A percentile compares a stretch with the other conserved stretches of the same genome.
phyloP scores from a whole-genome alignment of 2,329 filamentous ascomycete genomes.

The Cytospora paraplurivora region DNA sequence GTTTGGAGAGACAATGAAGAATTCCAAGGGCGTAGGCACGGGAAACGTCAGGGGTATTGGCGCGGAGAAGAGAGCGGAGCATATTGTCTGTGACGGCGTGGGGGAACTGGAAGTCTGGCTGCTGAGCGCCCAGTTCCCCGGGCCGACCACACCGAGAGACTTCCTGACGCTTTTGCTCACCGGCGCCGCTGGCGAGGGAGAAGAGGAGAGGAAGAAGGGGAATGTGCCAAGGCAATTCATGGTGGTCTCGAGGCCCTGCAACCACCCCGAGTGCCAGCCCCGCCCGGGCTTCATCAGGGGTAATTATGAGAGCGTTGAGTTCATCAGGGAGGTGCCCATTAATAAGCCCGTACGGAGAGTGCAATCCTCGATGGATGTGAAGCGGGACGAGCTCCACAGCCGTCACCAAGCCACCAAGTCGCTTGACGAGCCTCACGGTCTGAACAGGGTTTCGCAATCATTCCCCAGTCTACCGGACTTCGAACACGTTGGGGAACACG shows the following conservation, averaged over 20 bases:
- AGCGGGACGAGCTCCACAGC: slow-evolving; percentile 35
- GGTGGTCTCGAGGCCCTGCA: slow-evolving; percentile 82
- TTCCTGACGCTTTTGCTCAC: slow-evolving; percentile 81
- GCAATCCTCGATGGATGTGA: slow-evolving; percentile 49
- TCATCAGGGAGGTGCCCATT: slow-evolving; percentile 80
- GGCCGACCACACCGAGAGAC: slow-evolving; percentile 83
- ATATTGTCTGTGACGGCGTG: slow-evolving; percentile 56
- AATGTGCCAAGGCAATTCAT: slow-evolving; percentile 73
- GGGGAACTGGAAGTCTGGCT: slow-evolving; percentile 77
- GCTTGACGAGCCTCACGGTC: slow-evolving; percentile 32
- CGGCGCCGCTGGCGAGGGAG: slow-evolving; percentile 29
- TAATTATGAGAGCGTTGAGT: slow-evolving; percentile 86
- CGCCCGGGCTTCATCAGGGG: slow-evolving; percentile 78
- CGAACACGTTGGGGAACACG: slow-evolving; percentile 16
- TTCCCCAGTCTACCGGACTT: slow-evolving; percentile 19
- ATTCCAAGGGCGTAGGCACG: slow-evolving; percentile 62
- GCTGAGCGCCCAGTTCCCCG: slow-evolving; percentile 86
- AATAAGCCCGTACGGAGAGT: slow-evolving; percentile 46
- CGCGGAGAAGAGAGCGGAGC: slow-evolving; percentile 73
- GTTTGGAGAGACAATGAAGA: slow-evolving; percentile 70
- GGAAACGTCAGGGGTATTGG: slow-evolving; percentile 84
- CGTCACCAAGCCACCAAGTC: slow-evolving; percentile 31
- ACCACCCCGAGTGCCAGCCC: slow-evolving; percentile 71
- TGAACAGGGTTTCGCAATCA: slow-evolving; percentile 10
- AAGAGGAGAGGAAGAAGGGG: slow-evolving; percentile 34